These are phyloP conservation scores for Bertia moriformis DNA, from an alignment of 2,329 filamentous ascomycete species.

Conservation along the genomic window DNA sequence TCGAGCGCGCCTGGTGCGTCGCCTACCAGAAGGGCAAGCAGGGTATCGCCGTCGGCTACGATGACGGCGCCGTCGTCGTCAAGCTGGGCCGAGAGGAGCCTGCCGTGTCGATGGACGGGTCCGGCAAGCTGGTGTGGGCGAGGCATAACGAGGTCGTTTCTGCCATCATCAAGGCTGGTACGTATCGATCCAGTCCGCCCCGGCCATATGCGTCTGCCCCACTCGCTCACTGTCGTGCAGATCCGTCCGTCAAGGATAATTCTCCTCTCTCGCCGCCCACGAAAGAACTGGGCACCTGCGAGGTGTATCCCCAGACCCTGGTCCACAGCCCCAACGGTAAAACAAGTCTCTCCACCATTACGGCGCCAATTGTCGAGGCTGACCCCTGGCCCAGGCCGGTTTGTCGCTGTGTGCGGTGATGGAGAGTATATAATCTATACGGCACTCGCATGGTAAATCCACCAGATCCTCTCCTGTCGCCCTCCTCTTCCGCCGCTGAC, in stretches of 20 bases:
- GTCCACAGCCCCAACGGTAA: conserved; percentile 94
- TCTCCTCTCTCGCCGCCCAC: conserved; percentile 72
- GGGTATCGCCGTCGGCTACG: conserved; percentile 86
- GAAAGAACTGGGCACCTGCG: conserved; percentile 90
- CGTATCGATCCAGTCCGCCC: too few relatives aligned
- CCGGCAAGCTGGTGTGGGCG: conserved; percentile 92
- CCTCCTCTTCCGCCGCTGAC: too few relatives aligned
- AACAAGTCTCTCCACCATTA: too few relatives aligned
- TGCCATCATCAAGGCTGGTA: conserved; percentile 85
- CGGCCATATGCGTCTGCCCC: not conserved
- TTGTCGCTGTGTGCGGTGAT: conserved; percentile 80
- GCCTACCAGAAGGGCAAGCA: conserved; percentile 90
- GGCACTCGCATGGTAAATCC: not conserved
- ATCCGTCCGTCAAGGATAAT: conserved; percentile 73
- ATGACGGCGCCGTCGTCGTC: conserved; percentile 92
- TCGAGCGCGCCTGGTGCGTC: conserved; percentile 96
- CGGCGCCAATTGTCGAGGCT: conserved; percentile 65
- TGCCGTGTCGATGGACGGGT: conserved; percentile 90
- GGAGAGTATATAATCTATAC: conserved; percentile 84
- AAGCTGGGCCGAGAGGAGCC: conserved; percentile 96
- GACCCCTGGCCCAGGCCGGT: conserved; percentile 57
- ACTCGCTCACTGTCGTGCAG: conserved; percentile 21
- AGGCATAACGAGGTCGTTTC: conserved; percentile 90
- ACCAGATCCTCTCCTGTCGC: too few relatives aligned
- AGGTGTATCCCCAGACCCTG: conserved; percentile 89